A percentile compares a stretch with the other conserved stretches of the same genome.
Evolutionary conservation across 768 basidiomycete species (phyloP).

Genomic region (Pleurotus tuoliensis): DNA sequence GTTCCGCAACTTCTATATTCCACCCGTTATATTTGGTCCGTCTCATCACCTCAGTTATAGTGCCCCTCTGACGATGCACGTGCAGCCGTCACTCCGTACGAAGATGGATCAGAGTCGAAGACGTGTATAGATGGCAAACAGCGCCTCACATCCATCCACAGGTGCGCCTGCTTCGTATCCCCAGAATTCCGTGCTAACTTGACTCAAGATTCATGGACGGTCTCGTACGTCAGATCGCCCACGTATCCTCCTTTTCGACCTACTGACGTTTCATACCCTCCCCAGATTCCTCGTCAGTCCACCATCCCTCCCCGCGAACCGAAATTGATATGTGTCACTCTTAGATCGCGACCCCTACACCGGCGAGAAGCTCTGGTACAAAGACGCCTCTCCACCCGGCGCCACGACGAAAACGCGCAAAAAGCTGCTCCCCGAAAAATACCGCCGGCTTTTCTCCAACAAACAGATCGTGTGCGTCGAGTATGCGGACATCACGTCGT

Average conservation of each 20-base stretch:
- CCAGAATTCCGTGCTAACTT: background rate
- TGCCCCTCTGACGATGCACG: conserved; percentile 31
- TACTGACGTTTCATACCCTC: conserved; percentile 9
- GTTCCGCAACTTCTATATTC: conserved; percentile 61
- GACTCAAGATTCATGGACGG: conserved; percentile 49
- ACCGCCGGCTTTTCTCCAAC: conserved; percentile 54
- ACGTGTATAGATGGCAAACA: conserved; percentile 75
- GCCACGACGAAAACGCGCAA: conserved; percentile 10
- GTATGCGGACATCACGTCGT: conserved; percentile 41
- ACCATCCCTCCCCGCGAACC: background rate
- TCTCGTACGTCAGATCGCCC: conserved; percentile 36
- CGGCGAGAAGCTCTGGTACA: conserved; percentile 54
- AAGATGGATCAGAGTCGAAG: conserved; percentile 56
- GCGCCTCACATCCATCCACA: conserved; percentile 59
- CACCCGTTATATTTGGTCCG: conserved; percentile 64
- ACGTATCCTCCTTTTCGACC: conserved; percentile 2
- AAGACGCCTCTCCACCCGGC: conserved; percentile 19
- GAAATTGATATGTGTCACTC: background rate
- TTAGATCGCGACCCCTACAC: conserved; percentile 53
- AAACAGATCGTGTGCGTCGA: conserved; percentile 52
- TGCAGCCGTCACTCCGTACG: conserved; percentile 42
- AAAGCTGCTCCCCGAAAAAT: conserved; percentile 47
- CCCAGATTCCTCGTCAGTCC: conserved; percentile 40
- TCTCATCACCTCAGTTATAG: conserved; percentile 17
- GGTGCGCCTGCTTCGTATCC: conserved; percentile 28